A percentile compares a stretch with the other conserved stretches of the same genome.
phyloP scores from a whole-genome alignment of 768 basidiomycete species.

The Stropharia rugosoannulata region DNA sequence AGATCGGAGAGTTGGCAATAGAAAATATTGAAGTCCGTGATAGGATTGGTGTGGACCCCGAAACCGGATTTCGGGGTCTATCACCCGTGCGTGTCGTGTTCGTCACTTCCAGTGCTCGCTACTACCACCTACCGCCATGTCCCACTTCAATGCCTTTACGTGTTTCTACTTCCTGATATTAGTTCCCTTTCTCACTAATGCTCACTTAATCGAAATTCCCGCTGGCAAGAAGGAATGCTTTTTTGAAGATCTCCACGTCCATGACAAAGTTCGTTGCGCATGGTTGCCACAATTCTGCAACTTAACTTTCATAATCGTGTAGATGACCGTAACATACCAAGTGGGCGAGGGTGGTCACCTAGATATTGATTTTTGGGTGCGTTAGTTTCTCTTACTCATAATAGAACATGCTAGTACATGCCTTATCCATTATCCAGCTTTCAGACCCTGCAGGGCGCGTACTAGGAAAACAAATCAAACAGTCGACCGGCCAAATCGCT shows the following conservation, averaged over 20 bases:
- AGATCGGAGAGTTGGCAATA: constrained; percentile 18
- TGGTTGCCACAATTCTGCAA: background rate
- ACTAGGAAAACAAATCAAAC: constrained; percentile 78
- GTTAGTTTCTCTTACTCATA: constrained; percentile 8
- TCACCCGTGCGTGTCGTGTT: constrained; percentile 14
- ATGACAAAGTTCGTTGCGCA: constrained; percentile 72
- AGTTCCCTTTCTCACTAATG: constrained; percentile 41
- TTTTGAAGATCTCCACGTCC: constrained; percentile 89
- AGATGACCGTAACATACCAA: constrained; percentile 99
- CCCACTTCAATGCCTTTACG: constrained; percentile 32
- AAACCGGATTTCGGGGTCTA: constrained; percentile 15
- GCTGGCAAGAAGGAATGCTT: constrained; percentile 91
- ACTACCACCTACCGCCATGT: constrained; percentile 19
- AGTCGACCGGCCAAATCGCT: constrained; percentile 86
- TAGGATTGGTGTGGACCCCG: constrained; percentile 15
- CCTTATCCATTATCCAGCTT: constrained; percentile 49
- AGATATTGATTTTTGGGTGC: constrained; percentile 97
- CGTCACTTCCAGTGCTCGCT: background rate
- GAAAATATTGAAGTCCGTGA: constrained; percentile 20
- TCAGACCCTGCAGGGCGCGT: constrained; percentile 69
- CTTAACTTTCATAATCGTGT: constrained; percentile 3
- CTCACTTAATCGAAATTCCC: constrained; percentile 72
- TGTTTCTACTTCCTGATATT: constrained; percentile 42
- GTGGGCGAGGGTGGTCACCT: constrained; percentile 96
- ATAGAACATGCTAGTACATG: background rate